Base-by-base conservation (phyloP, 2,329 filamentous ascomycete genomes). In the Tolypocladium sp. region DNA sequence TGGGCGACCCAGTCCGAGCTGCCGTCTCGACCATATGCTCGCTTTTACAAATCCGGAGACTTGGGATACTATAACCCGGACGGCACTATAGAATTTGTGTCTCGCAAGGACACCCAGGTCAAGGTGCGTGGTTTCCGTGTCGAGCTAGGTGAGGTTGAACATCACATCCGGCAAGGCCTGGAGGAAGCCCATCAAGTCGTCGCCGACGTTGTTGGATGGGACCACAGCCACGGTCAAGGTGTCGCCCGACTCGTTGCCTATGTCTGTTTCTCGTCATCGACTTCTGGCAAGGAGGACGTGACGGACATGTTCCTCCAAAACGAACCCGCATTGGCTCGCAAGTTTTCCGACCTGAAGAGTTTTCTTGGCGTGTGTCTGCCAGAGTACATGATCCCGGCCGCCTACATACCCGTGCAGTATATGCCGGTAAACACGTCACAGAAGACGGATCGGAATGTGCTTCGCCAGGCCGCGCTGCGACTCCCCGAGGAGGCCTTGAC, bases 1-100 rank as follows among this genome's bases (percentile, higher is more conserved):
- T 33, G 30, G 30, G 30, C 7, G 30, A 33, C 8, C 30, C 30
- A 33, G 30, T 33, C 30, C 30, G 30, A 33, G 30, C 30, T 33
- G 30, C 30, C 30, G 30, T 33, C 30, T 33, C 30, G 30, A 33
- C 30, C 30, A 33, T 33, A 33, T 33, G 30, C 30, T 33, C 30
- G 30, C 30, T 33, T 4, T 15, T 60, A 67, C 56, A 59, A 49
- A 35, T 63, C 65, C 1, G 65, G 65, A 15, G 65, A 67, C 46
- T 49, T 62, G 22, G 64, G 62, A 2, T 55, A 67, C 53, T 77
- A 77, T 37, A 66, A 73, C 44, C 64, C 49, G 6, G 62, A 65
- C 49, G 63, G 63, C 12, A 58, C 38, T 22, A 46, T 68, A 10
- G 54, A 58, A 2, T 65, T 62, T 56, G 41, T 66, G 8, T 33